phyloP scores from a whole-genome alignment of 2,329 filamentous ascomycete species.

The Pleurostoma richardsiae region DNA sequence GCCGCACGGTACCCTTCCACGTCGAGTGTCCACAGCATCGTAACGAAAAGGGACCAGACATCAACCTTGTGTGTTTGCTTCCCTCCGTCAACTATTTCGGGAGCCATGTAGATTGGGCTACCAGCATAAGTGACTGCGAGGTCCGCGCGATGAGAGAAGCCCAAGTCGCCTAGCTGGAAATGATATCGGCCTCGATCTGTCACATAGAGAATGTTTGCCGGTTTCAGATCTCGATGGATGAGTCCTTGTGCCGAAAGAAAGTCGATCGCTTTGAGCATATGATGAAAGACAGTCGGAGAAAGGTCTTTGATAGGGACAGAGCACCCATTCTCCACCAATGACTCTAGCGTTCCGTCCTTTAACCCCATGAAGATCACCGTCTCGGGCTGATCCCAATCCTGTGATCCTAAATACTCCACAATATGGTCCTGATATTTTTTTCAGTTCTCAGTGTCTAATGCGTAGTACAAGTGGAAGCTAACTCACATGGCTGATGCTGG shows the following conservation, averaged over 20 bases:
- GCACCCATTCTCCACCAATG: neutral
- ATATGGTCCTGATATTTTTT: neutral
- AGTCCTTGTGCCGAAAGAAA: neutral
- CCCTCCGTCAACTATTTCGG: slow-evolving; percentile 5
- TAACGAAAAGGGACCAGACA: slow-evolving; percentile 12
- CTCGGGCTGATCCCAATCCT: neutral
- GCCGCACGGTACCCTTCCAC: neutral
- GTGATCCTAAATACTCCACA: neutral
- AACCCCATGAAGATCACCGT: neutral
- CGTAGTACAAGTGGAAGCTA: neutral
- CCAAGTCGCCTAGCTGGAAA: slow-evolving; percentile 14
- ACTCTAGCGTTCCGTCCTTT: neutral
- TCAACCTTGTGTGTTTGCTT: slow-evolving; percentile 10
- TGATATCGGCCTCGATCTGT: neutral
- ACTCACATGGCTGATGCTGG: slow-evolving; percentile 1
- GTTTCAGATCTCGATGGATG: slow-evolving; percentile 3
- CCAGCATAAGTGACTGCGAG: slow-evolving; percentile 1
- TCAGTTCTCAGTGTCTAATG: neutral
- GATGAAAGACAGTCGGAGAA: neutral
- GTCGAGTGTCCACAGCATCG: slow-evolving; percentile 2
- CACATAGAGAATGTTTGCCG: slow-evolving; percentile 2
- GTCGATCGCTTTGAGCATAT: slow-evolving; percentile 2
- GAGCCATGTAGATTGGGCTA: slow-evolving; percentile 4
- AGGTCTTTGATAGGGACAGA: neutral
- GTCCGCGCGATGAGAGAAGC: slow-evolving; percentile 1